Percentiles rank a stretch among this genome's conserved stretches.
Evolutionary conservation across 257 asterid genomes (phyloP).

Genomic region (Petunia axillaris): DNA sequence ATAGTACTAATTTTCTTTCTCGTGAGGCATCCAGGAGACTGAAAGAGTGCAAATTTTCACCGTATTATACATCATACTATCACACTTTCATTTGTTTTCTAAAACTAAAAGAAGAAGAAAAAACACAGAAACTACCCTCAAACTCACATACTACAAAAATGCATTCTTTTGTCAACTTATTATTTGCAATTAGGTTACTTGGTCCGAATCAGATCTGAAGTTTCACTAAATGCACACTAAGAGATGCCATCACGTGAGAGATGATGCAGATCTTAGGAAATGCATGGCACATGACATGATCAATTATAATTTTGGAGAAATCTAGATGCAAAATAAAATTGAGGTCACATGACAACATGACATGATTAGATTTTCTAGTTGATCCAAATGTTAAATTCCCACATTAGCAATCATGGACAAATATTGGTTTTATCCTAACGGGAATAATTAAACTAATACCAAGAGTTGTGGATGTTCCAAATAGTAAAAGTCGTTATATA

Average conservation of each 20-base stretch:
- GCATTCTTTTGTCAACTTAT: not conserved
- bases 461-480: constrained; percentile 17
- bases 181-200: not conserved
- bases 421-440: constrained; percentile 18
- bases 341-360: constrained; percentile 13
- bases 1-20: no score
- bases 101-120: not conserved
- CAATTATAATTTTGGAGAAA: not conserved
- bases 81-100: not conserved
- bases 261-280: constrained; percentile 32
- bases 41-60: no score
- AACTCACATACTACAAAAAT: constrained; percentile 2
- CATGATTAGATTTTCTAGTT: constrained; percentile 16
- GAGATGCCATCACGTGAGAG: constrained; percentile 42
- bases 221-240: not conserved
- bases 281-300: constrained; percentile 39
- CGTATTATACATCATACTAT: no score
- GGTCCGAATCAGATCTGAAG: no score
- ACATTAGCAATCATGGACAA: constrained; percentile 24
- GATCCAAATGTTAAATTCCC: not conserved
- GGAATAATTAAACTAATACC: not conserved
- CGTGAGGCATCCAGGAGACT: no score
- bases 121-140: not conserved
- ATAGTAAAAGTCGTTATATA: not conserved
- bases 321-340: not conserved